These are phyloP conservation scores for Aureobasidium sp. DNA, from an alignment of 2,329 filamentous ascomycete genomes.

Conservation along the genomic window DNA sequence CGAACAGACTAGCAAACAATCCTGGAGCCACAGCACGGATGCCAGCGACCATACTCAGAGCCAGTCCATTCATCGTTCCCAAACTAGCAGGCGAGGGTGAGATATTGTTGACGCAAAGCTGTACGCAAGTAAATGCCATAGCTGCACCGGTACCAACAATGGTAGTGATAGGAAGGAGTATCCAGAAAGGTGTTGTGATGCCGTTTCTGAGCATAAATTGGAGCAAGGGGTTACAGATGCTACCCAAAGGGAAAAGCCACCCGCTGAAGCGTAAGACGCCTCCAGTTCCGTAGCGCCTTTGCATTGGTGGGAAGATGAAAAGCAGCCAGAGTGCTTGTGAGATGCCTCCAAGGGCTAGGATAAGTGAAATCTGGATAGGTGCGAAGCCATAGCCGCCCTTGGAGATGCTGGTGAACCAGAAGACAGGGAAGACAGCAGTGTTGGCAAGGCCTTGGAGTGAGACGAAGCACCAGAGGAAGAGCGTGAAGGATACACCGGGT, in stretches of 20 bases:
- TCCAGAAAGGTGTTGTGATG: conserved; percentile 49
- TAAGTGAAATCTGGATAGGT: conserved; percentile 54
- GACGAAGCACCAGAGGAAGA: conserved; percentile 57
- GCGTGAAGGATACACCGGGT: conserved; percentile 57
- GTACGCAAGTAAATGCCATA: conserved; percentile 63
- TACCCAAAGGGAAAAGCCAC: conserved; percentile 55
- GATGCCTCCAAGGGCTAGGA: conserved; percentile 56
- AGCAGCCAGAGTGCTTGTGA: conserved; percentile 66
- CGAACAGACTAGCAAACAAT: conserved; percentile 58
- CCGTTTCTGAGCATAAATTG: conserved; percentile 48
- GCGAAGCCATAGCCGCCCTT: conserved; percentile 60
- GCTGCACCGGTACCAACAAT: conserved; percentile 54
- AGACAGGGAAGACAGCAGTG: conserved; percentile 61
- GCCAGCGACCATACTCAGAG: conserved; percentile 53
- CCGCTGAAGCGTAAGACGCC: conserved; percentile 54
- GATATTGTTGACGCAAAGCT: conserved; percentile 68
- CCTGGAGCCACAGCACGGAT: conserved; percentile 60
- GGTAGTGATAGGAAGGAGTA: conserved; percentile 37
- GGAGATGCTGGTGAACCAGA: conserved; percentile 54
- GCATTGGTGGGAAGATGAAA: conserved; percentile 59
- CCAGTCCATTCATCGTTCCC: conserved; percentile 63
- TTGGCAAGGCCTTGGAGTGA: conserved; percentile 64
- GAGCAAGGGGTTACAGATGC: conserved; percentile 45
- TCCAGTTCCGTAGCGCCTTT: conserved; percentile 58
- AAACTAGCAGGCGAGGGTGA: conserved; percentile 56